These are phyloP conservation scores for Vitellaria paradoxa DNA, from an alignment of 179 eudicot genomes.

Conservation along the genomic window DNA sequence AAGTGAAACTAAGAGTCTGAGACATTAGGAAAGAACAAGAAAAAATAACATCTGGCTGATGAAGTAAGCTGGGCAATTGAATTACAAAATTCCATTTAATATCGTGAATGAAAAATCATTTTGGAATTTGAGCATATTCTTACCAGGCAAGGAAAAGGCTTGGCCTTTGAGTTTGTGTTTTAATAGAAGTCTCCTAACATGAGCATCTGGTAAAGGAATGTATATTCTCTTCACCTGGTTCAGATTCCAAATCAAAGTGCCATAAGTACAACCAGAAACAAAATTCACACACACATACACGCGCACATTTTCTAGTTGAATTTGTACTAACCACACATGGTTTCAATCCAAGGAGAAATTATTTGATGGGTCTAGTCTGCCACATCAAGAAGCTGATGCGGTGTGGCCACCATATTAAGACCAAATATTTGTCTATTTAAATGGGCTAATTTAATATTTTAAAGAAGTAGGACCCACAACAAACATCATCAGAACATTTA, in stretches of 20 bases:
- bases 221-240: constrained; percentile 91
- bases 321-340: background rate
- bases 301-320: background rate
- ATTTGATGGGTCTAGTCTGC: too few relatives aligned
- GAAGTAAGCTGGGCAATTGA: background rate
- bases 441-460: too few relatives aligned
- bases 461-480: too few relatives aligned
- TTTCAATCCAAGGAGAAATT: background rate
- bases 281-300: background rate
- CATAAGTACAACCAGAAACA: constrained; percentile 7
- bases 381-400: too few relatives aligned
- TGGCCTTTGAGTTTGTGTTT: constrained; percentile 83
- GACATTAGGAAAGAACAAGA: background rate
- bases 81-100: background rate
- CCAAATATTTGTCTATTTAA: too few relatives aligned
- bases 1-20: too few relatives aligned
- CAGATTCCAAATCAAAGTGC: constrained; percentile 19
- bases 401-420: too few relatives aligned
- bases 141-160: constrained; percentile 86
- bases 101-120: constrained; percentile 7
- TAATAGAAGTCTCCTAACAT: constrained; percentile 69
- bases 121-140: constrained; percentile 19
- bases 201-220: constrained; percentile 88
- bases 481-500: too few relatives aligned
- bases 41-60: background rate